Conservation (phyloP, 140 eudicot species). For the Senecio squalidus region DNA sequence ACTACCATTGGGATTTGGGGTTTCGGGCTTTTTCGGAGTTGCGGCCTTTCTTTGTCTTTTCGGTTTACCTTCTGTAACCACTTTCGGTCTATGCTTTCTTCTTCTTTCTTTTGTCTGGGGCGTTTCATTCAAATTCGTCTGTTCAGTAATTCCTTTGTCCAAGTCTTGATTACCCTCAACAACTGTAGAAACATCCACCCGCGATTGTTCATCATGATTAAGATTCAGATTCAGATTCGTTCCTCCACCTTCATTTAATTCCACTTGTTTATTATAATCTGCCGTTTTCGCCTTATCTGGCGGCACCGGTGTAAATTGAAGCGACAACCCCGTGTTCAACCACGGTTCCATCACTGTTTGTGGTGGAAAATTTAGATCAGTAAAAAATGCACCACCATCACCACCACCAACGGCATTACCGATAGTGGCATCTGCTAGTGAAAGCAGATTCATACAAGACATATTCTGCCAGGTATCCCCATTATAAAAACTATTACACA, state of each 20-base stretch:
- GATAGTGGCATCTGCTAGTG: slow-evolving; percentile 34
- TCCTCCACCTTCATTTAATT: slow-evolving; percentile 20
- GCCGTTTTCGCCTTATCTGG: slow-evolving; percentile 34
- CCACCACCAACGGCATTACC: not conserved
- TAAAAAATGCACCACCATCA: slow-evolving; percentile 27
- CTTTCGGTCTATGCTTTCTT: slow-evolving; percentile 81
- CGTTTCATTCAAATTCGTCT: slow-evolving; percentile 42
- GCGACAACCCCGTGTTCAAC: slow-evolving; percentile 13
- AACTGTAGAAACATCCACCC: slow-evolving; percentile 25
- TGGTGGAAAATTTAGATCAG: slow-evolving; percentile 41
- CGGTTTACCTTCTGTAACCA: slow-evolving; percentile 57
- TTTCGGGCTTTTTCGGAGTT: slow-evolving; percentile 26
- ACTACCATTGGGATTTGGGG: slow-evolving; percentile 26
- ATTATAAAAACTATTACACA: slow-evolving; percentile 18
- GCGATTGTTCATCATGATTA: slow-evolving; percentile 25
- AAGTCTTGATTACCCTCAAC: slow-evolving; percentile 40
- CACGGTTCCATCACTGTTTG: slow-evolving; percentile 16
- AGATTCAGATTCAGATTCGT: slow-evolving; percentile 10
- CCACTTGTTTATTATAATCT: slow-evolving; percentile 15
- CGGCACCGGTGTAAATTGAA: slow-evolving; percentile 45
- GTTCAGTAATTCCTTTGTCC: slow-evolving; percentile 44
- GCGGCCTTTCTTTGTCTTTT: slow-evolving; percentile 34
- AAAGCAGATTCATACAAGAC: slow-evolving; percentile 44
- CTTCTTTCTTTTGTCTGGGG: slow-evolving; percentile 60
- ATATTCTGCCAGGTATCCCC: slow-evolving; percentile 16